Percentiles rank a stretch among this genome's conserved stretches.
phyloP scores from a whole-genome alignment of 805 yeast species.

The Candida silvicultrix region DNA sequence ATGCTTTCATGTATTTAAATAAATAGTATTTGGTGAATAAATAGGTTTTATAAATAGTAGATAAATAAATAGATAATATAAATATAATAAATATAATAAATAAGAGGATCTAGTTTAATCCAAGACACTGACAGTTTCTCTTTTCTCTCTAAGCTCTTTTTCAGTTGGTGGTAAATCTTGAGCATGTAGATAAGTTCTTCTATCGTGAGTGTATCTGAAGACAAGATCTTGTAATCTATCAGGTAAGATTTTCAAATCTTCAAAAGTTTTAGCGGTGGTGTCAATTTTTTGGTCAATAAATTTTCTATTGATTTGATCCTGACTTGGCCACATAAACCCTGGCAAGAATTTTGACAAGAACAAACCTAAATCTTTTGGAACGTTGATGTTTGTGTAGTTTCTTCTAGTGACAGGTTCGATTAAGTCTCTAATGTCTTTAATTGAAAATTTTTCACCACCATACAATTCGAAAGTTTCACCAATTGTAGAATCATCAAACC shows the following conservation, averaged over 20 bases:
- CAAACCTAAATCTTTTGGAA: slow-evolving; percentile 33
- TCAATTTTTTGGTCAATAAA: slow-evolving; percentile 60
- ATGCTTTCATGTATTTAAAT: slow-evolving; percentile 1
- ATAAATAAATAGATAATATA: not conserved
- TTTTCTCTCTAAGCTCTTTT: slow-evolving; percentile 27
- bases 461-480: slow-evolving; percentile 71
- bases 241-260: slow-evolving; percentile 64
- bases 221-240: slow-evolving; percentile 44
- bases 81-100: not conserved
- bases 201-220: slow-evolving; percentile 36
- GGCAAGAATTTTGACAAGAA: slow-evolving; percentile 29
- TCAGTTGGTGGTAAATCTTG: slow-evolving; percentile 37
- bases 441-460: slow-evolving; percentile 63
- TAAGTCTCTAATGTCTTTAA: slow-evolving; percentile 62
- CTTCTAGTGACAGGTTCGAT: slow-evolving; percentile 53
- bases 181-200: slow-evolving; percentile 23
- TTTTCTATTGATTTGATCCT: slow-evolving; percentile 35
- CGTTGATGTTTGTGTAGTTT: slow-evolving; percentile 30
- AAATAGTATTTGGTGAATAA: slow-evolving; percentile 1
- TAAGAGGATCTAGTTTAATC: slow-evolving; percentile 2
- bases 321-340: slow-evolving; percentile 34
- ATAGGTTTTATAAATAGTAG: slow-evolving; percentile 6
- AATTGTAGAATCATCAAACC: slow-evolving; percentile 72
- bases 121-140: slow-evolving; percentile 10
- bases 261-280: slow-evolving; percentile 53